A percentile compares a stretch with the other conserved stretches of the same genome.
These are phyloP conservation scores for Alloascoidea hylecoeti DNA, from an alignment of 805 yeast species.

Conservation along the genomic window DNA sequence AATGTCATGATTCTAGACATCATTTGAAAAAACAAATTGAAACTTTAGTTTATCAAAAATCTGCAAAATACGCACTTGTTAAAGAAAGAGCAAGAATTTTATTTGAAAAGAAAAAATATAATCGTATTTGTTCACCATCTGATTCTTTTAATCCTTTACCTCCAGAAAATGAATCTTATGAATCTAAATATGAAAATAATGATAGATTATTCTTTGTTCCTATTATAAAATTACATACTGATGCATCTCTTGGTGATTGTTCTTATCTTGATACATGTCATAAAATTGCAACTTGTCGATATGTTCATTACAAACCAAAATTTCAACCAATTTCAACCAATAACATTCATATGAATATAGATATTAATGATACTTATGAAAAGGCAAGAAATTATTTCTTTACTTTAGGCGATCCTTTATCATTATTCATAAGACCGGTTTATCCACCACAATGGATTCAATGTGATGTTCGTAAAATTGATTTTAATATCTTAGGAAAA, in stretches of 20 bases:
- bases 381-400: slow-evolving; percentile 15
- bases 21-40: not conserved
- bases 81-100: not conserved
- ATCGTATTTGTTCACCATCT: not conserved
- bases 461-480: slow-evolving; percentile 68
- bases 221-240: slow-evolving; percentile 36
- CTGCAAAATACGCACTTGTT: not conserved
- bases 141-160: slow-evolving; percentile 1
- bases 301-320: slow-evolving; percentile 51
- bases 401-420: slow-evolving; percentile 20
- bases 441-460: slow-evolving; percentile 74
- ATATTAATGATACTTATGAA: not conserved
- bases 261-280: slow-evolving; percentile 92
- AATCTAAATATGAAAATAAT: not conserved
- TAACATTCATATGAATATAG: not conserved
- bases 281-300: slow-evolving; percentile 66
- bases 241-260: slow-evolving; percentile 68
- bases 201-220: slow-evolving; percentile 20
- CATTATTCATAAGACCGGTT: slow-evolving; percentile 16
- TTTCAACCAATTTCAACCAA: not conserved
- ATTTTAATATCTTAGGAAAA: slow-evolving; percentile 60
- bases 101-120: not conserved
- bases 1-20: not conserved
- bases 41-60: not conserved
- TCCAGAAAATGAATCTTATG: not conserved